phyloP scores from a whole-genome alignment of 176 grass and related monocot species.

The Hordeum marinum region DNA sequence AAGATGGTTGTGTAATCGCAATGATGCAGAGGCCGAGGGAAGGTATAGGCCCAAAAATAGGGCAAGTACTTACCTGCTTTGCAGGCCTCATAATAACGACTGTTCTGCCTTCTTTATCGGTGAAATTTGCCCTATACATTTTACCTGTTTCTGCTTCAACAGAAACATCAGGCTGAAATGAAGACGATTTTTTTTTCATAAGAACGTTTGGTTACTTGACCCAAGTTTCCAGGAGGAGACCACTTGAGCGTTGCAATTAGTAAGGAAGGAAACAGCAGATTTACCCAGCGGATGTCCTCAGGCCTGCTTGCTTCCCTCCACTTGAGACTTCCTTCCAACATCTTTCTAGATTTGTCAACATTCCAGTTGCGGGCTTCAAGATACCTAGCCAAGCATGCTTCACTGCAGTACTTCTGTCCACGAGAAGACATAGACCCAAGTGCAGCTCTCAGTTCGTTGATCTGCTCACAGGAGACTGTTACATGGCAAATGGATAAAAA shows the following conservation, averaged over 20 bases:
- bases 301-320: conserved; percentile 76
- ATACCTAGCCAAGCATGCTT: conserved; percentile 63
- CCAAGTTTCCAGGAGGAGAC: neutral
- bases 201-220: neutral
- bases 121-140: conserved; percentile 70
- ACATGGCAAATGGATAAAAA: neutral
- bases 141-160: conserved; percentile 76
- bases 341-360: conserved; percentile 64
- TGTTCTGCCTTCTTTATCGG: conserved; percentile 68
- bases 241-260: neutral
- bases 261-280: neutral
- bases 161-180: conserved; percentile 61
- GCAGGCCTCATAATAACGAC: conserved; percentile 69
- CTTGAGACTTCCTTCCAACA: conserved; percentile 83
- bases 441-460: conserved; percentile 61
- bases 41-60: neutral
- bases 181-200: neutral
- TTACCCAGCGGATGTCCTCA: conserved; percentile 78
- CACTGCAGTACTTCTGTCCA: conserved; percentile 42
- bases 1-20: too few relatives aligned
- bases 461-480: conserved; percentile 25
- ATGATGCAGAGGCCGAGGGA: neutral
- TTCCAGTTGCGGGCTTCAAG: conserved; percentile 75
- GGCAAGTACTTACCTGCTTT: conserved; percentile 56
- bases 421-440: conserved; percentile 46